A percentile compares a stretch with the other conserved stretches of the same genome.
phyloP scores from a whole-genome alignment of 805 yeast genomes.

The Suhomyces canberraensis region DNA sequence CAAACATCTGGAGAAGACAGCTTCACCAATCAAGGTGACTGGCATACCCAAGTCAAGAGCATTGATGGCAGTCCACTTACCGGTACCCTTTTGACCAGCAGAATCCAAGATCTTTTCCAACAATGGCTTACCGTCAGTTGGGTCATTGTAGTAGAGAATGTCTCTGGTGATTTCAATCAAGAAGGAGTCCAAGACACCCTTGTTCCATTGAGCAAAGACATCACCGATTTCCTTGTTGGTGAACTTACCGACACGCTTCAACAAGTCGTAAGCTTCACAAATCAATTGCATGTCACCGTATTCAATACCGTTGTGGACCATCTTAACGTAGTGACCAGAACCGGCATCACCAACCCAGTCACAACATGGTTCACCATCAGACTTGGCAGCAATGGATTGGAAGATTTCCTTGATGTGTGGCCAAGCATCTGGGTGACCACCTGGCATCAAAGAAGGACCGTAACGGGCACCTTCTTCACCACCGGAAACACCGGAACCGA shows the following conservation, averaged over 20 bases:
- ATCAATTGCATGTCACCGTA: slow-evolving; percentile 99
- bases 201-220: slow-evolving; percentile 91
- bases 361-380: slow-evolving; percentile 99
- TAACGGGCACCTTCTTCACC: slow-evolving; percentile 99
- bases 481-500: slow-evolving; percentile 99
- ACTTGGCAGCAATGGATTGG: slow-evolving; percentile 93
- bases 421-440: slow-evolving; percentile 98
- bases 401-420: slow-evolving; percentile 95
- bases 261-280: slow-evolving; percentile 94
- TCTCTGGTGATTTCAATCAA: slow-evolving; percentile 95
- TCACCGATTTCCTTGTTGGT: slow-evolving; percentile 89
- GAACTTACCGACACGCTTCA: slow-evolving; percentile 92
- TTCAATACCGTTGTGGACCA: slow-evolving; percentile 99
- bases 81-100: slow-evolving; percentile 99
- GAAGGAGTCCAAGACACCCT: slow-evolving; percentile 96
- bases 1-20: slow-evolving; percentile 94
- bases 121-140: slow-evolving; percentile 82
- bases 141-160: slow-evolving; percentile 83
- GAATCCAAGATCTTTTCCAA: slow-evolving; percentile 95
- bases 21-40: slow-evolving; percentile 97
- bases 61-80: slow-evolving; percentile 99
- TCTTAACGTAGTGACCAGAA: slow-evolving; percentile 97
- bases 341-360: slow-evolving; percentile 99
- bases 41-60: slow-evolving; percentile 98
- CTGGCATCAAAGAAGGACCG: slow-evolving; percentile 99